A percentile compares a stretch with the other conserved stretches of the same genome.
Evolutionary conservation across 1,284 basidiomycete species (phyloP).

Genomic region (Papiliotrema nemorosa): DNA sequence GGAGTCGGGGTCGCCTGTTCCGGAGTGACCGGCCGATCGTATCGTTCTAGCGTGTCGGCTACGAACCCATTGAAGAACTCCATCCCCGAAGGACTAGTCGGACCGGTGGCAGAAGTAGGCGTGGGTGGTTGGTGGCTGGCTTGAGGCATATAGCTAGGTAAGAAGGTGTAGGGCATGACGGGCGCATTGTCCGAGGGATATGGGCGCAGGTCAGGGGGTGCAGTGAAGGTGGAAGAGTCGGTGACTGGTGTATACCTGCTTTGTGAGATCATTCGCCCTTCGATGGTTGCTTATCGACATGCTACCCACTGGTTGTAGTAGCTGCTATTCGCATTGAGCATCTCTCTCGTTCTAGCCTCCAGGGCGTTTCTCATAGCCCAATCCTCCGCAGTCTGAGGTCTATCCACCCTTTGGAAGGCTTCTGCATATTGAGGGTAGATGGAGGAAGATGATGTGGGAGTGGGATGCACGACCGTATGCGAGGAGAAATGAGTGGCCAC

Average conservation of each 20-base stretch:
- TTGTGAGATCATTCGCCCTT: background rate
- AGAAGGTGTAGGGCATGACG: conserved; percentile 16
- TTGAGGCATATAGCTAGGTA: conserved; percentile 5
- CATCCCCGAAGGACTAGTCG: conserved; percentile 3
- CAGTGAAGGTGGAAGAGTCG: conserved; percentile 2
- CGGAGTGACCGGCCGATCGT: background rate
- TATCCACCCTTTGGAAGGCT: conserved; percentile 27
- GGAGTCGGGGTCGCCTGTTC: background rate
- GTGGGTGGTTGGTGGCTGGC: conserved; percentile 10
- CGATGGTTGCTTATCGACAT: background rate
- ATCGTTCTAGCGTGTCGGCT: conserved; percentile 2
- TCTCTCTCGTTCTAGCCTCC: conserved; percentile 18
- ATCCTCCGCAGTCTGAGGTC: conserved; percentile 29
- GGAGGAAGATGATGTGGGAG: conserved; percentile 18
- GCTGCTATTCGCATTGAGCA: conserved; percentile 7
- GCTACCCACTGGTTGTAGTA: conserved; percentile 5
- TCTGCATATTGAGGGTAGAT: conserved; percentile 37
- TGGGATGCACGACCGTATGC: conserved; percentile 35
- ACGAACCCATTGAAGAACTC: conserved; percentile 20
- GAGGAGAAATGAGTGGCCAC: conserved; percentile 44
- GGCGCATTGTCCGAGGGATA: background rate
- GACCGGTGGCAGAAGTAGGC: conserved; percentile 6
- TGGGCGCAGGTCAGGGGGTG: background rate
- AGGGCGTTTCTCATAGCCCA: conserved; percentile 23
- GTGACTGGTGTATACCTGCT: background rate